Percentiles rank a stretch among this genome's conserved stretches.
Evolutionary conservation across 1,284 basidiomycete species (phyloP).

Genomic region (Leccinum variabile): DNA sequence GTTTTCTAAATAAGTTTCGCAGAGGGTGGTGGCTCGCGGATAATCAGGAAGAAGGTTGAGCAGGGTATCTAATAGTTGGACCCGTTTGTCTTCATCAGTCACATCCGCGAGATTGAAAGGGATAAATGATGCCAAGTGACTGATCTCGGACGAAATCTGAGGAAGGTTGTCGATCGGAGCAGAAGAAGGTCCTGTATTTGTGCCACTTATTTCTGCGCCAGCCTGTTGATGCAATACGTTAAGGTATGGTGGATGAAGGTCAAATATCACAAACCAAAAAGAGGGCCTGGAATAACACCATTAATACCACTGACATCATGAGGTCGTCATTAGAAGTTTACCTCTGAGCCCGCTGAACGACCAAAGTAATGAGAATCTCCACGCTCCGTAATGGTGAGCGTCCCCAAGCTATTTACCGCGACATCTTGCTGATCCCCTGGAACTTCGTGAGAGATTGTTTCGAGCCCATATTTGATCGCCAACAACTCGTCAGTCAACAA

Average conservation of each 20-base stretch:
- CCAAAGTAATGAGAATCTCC: constrained; percentile 71
- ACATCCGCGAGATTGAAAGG: constrained; percentile 46
- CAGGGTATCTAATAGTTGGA: constrained; percentile 43
- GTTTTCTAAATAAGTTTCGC: constrained; percentile 67
- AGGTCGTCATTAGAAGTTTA: constrained; percentile 7
- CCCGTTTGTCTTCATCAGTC: constrained; percentile 27
- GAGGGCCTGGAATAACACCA: constrained; percentile 22
- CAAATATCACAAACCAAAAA: constrained; percentile 32
- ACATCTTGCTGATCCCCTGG: constrained; percentile 31
- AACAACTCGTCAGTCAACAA: constrained; percentile 63
- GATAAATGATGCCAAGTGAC: constrained; percentile 44
- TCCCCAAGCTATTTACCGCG: constrained; percentile 51
- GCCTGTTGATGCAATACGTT: constrained; percentile 37
- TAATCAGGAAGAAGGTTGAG: constrained; percentile 51
- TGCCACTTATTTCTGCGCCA: constrained; percentile 47
- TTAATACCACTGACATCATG: constrained; percentile 8
- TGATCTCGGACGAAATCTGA: constrained; percentile 42
- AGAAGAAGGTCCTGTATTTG: constrained; percentile 22
- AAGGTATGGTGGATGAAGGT: constrained; percentile 8
- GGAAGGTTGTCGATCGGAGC: constrained; percentile 36
- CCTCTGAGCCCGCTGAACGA: constrained; percentile 61
- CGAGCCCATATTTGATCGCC: constrained; percentile 57
- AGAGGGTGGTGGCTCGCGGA: constrained; percentile 61
- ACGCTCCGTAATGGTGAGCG: constrained; percentile 58
- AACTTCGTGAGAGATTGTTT: constrained; percentile 34